Conservation (phyloP, 163 green algal genomes). For the Trebouxiophyceae sp. region DNA sequence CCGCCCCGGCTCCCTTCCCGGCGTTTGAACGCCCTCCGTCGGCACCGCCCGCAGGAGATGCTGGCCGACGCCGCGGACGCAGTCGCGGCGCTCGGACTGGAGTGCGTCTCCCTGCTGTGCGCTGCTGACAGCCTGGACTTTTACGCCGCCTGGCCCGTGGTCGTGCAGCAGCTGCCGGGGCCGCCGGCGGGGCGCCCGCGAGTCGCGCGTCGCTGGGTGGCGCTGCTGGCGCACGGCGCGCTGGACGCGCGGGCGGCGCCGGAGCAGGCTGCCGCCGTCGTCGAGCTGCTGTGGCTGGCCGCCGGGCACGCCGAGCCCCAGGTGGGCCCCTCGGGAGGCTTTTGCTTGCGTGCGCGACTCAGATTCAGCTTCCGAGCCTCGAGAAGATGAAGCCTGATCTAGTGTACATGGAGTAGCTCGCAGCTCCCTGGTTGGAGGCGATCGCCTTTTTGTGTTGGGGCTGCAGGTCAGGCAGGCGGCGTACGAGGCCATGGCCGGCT, state of each 20-base stretch:
- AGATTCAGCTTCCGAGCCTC: no score
- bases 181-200: no score
- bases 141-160: neutral
- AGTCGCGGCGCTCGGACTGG: neutral
- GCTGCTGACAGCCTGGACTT: neutral
- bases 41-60: neutral
- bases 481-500: neutral
- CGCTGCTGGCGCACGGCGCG: neutral
- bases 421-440: no score
- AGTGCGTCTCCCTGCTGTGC: neutral
- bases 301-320: neutral
- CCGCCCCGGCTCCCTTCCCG: neutral
- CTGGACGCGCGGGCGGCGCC: neutral
- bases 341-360: no score
- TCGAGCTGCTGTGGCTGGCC: neutral
- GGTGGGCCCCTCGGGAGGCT: no score
- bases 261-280: neutral
- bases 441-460: no score
- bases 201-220: neutral
- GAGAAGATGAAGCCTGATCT: no score
- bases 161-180: neutral
- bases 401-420: no score
- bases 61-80: neutral
- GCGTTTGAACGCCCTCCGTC: neutral
- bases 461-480: neutral